Evolutionary conservation across 2,329 filamentous ascomycete genomes (phyloP).

Genomic region (Penicillium sp.): DNA sequence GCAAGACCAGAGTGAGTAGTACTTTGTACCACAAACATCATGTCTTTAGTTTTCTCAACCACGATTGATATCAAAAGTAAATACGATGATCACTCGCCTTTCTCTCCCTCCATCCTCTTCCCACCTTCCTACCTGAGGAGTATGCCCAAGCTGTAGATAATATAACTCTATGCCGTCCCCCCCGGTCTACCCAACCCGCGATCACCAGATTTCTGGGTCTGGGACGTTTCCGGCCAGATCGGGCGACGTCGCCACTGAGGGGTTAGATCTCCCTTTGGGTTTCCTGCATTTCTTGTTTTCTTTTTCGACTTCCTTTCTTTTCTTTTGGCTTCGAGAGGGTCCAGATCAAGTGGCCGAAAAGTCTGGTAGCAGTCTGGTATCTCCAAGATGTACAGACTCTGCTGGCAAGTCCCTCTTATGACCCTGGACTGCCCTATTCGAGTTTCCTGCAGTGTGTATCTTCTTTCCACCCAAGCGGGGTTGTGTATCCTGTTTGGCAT

Average conservation of each 20-base stretch:
- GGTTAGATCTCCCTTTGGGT: slow-evolving; percentile 1
- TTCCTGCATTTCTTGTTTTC: background rate
- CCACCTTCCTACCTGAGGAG: background rate
- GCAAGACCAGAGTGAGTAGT: too few species aligned
- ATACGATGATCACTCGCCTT: background rate
- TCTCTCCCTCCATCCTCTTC: background rate
- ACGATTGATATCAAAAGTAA: background rate
- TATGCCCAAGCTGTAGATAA: background rate
- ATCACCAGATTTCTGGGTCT: background rate
- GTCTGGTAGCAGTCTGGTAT: background rate
- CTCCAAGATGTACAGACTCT: background rate
- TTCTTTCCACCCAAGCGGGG: background rate
- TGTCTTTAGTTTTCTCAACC: background rate
- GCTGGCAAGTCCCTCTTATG: background rate
- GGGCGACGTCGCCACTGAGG: slow-evolving; percentile 8
- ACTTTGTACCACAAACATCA: background rate
- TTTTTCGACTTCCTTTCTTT: background rate
- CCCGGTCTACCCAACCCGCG: background rate
- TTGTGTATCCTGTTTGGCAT: background rate
- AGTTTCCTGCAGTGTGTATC: background rate
- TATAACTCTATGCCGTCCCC: background rate
- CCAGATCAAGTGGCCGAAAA: background rate
- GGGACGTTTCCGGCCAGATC: slow-evolving; percentile 5
- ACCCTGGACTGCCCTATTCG: background rate
- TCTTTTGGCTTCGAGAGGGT: background rate